Percentiles rank a stretch among this genome's conserved stretches.
phyloP scores from a whole-genome alignment of 108 stramenopile species.

The Schizochytrium sp. region DNA sequence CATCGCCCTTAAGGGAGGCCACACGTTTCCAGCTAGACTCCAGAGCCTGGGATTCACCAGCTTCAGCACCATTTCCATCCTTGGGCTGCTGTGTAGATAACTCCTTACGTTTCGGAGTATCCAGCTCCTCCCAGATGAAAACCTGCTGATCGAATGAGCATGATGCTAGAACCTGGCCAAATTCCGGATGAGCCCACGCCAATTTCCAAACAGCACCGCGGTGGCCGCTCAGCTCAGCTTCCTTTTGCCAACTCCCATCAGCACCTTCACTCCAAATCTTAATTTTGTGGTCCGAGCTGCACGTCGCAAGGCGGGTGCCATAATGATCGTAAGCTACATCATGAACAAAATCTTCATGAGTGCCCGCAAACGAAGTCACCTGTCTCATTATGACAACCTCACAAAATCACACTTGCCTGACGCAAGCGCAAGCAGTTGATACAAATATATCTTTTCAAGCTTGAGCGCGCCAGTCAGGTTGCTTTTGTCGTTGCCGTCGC shows the following conservation, averaged over 20 bases:
- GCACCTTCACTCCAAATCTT: conserved; percentile 78
- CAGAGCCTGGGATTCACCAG: neutral
- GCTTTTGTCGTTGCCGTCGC: no score
- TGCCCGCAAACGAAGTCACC: neutral
- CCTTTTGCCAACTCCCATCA: conserved; percentile 71
- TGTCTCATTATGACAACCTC: neutral
- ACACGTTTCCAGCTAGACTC: neutral
- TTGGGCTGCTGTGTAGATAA: neutral
- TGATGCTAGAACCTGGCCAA: conserved; percentile 91
- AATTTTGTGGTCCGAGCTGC: conserved; percentile 86
- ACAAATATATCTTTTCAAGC: no score
- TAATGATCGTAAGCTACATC: conserved; percentile 89
- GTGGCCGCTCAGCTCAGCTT: conserved; percentile 79
- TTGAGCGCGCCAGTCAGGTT: no score
- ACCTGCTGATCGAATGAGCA: conserved; percentile 88
- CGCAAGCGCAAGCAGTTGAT: no score
- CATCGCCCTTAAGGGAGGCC: conserved; percentile 65
- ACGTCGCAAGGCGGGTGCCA: conserved; percentile 92
- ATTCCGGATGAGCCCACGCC: conserved; percentile 94
- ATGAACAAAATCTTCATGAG: conserved; percentile 85
- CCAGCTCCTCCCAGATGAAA: conserved; percentile 91
- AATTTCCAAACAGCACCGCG: conserved; percentile 84
- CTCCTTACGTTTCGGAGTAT: conserved; percentile 10
- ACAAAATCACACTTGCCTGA: no score
- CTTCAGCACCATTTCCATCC: neutral